Evolutionary conservation across 495 filamentous ascomycete species (phyloP).

Genomic region (Penicillium alfredii): DNA sequence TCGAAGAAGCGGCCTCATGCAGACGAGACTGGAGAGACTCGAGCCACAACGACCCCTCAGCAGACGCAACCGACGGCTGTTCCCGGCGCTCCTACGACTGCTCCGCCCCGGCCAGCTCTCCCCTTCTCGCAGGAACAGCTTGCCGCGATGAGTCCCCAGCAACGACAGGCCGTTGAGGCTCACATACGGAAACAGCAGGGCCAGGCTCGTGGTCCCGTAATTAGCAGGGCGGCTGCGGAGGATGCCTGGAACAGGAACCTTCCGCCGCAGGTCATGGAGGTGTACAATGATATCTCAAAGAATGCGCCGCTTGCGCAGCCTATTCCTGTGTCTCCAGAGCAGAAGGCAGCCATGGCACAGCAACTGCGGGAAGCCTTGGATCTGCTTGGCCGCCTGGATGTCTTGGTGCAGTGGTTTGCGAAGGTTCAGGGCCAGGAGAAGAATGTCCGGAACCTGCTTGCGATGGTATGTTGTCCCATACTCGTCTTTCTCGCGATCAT

Average conservation of each 20-base stretch:
- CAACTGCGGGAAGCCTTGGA: conserved; percentile 39
- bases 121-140: conserved; percentile 47
- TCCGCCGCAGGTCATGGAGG: conserved; percentile 31
- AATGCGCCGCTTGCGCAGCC: conserved; percentile 25
- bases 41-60: conserved; percentile 35
- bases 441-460: conserved; percentile 36
- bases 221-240: conserved; percentile 29
- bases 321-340: conserved; percentile 34
- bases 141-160: conserved; percentile 45
- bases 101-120: conserved; percentile 28
- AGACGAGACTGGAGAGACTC: conserved; percentile 54
- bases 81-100: conserved; percentile 15
- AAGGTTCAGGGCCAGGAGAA: conserved; percentile 38
- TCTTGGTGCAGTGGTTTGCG: conserved; percentile 35
- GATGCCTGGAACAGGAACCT: conserved; percentile 35
- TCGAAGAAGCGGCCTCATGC: conserved; percentile 53
- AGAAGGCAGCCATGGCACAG: conserved; percentile 43
- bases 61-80: conserved; percentile 29
- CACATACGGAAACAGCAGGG: conserved; percentile 30
- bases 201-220: conserved; percentile 21
- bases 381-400: conserved; percentile 37
- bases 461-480: conserved; percentile 36
- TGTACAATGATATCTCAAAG: conserved; percentile 36
- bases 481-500: too few relatives aligned
- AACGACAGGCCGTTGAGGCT: conserved; percentile 38